Conservation (phyloP, 805 yeast species). For the Sporopachydermia quercuum region DNA sequence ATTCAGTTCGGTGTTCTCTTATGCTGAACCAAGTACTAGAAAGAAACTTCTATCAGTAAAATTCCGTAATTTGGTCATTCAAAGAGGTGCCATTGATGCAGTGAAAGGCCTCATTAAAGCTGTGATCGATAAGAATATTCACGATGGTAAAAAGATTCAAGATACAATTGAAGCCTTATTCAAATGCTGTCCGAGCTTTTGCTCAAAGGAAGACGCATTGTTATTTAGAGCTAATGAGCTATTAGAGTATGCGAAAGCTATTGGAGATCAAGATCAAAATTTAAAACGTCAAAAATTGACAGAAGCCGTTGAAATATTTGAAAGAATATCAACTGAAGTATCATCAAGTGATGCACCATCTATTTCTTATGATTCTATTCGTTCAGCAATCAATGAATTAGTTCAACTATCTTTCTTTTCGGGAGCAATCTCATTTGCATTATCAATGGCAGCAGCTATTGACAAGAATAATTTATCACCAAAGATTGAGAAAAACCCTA, state of each 20-base stretch:
- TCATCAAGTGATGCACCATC: conserved; percentile 35
- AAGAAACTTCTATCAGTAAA: not conserved
- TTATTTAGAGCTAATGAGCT: conserved; percentile 91
- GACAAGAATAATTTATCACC: conserved; percentile 47
- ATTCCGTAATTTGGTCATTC: not conserved
- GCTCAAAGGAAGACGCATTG: conserved; percentile 85
- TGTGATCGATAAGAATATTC: conserved; percentile 74
- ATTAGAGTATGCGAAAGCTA: conserved; percentile 70
- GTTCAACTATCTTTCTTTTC: conserved; percentile 62
- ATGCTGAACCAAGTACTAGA: not conserved
- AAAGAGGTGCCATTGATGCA: conserved; percentile 33
- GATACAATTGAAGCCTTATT: not conserved
- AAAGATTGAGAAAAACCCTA: conserved; percentile 29
- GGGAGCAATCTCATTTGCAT: conserved; percentile 72
- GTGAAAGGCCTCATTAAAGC: conserved; percentile 81
- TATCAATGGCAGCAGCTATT: conserved; percentile 57
- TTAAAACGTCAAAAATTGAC: conserved; percentile 48
- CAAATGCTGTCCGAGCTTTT: conserved; percentile 86
- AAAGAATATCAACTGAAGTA: conserved; percentile 32
- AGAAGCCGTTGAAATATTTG: conserved; percentile 62
- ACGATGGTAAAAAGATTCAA: conserved; percentile 39
- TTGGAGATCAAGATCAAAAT: conserved; percentile 59
- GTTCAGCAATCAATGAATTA: conserved; percentile 70
- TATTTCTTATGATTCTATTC: conserved; percentile 62
- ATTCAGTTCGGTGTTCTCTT: not conserved